Evolutionary conservation across 148 eudicot species (phyloP).

Genomic region (Tetragonia tetragonoides): DNA sequence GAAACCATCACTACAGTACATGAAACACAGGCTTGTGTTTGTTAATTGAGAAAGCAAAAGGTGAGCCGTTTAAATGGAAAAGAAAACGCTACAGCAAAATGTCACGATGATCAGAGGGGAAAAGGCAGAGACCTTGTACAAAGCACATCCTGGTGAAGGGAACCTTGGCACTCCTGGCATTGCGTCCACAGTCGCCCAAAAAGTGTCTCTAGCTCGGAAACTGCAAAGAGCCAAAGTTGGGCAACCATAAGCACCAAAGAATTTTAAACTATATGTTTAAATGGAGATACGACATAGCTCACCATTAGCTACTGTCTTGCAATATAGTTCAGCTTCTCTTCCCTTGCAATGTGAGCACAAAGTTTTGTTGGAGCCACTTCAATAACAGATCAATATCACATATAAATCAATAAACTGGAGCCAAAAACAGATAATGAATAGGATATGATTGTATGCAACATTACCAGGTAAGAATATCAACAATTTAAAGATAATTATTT

Average conservation of each 20-base stretch:
- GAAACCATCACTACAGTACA: not conserved
- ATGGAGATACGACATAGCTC: slow-evolving; percentile 1
- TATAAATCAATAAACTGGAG: slow-evolving; percentile 1
- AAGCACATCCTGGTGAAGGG: slow-evolving; percentile 98
- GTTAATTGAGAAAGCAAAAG: not conserved
- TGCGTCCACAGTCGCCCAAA: slow-evolving; percentile 98
- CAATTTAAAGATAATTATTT: not conserved
- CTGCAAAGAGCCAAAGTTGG: slow-evolving; percentile 39
- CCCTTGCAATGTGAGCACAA: slow-evolving; percentile 94
- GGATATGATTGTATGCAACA: not conserved
- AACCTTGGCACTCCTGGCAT: slow-evolving; percentile 99
- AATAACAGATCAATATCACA: slow-evolving; percentile 11
- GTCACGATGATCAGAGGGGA: not conserved
- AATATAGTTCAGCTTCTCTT: slow-evolving; percentile 97
- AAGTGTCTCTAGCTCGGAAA: slow-evolving; percentile 84
- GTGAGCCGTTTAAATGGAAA: not conserved
- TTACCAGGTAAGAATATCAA: not conserved
- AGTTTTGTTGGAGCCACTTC: slow-evolving; percentile 64
- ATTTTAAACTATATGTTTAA: not conserved
- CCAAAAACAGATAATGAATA: not conserved
- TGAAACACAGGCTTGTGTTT: not conserved
- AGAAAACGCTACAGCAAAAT: not conserved
- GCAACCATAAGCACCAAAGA: slow-evolving; percentile 11
- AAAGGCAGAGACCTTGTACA: slow-evolving; percentile 73
- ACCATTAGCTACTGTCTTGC: slow-evolving; percentile 88